Evolutionary conservation across 345 rosid genomes (phyloP).

Genomic region (Melaleuca quinquenervia): DNA sequence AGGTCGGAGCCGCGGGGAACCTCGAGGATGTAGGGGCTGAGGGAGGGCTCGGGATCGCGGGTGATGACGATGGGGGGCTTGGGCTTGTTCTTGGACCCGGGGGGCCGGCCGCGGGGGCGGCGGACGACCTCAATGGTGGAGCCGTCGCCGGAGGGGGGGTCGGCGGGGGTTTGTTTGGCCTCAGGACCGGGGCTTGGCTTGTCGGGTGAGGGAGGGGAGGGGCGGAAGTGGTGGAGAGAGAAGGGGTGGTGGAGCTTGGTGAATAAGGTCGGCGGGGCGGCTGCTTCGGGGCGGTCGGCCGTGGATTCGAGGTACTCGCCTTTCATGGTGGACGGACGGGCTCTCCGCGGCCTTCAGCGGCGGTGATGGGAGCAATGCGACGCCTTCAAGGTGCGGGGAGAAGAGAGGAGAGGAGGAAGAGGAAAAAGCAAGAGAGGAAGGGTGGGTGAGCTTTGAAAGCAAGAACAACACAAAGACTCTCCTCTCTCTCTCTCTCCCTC

Average conservation of each 20-base stretch:
- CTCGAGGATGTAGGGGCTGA: constrained; percentile 91
- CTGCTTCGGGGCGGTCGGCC: constrained; percentile 7
- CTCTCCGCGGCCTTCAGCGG: neutral
- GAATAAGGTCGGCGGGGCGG: neutral
- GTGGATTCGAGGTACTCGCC: constrained; percentile 42
- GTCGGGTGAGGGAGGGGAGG: neutral
- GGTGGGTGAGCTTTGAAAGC: constrained; percentile 1
- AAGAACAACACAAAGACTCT: neutral
- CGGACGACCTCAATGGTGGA: constrained; percentile 67
- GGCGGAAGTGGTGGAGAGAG: neutral
- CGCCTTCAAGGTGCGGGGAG: neutral
- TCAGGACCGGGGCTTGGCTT: neutral
- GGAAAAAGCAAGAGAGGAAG: neutral
- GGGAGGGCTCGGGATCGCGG: constrained; percentile 53
- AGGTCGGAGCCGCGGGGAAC: constrained; percentile 66
- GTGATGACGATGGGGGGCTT: constrained; percentile 45
- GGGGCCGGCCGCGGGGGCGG: constrained; percentile 82
- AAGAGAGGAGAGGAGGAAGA: neutral
- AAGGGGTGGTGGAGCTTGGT: neutral
- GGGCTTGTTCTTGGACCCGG: constrained; percentile 86
- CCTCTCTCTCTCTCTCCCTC: neutral
- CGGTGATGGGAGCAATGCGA: neutral
- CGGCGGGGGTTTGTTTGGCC: neutral
- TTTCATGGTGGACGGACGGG: constrained; percentile 29
- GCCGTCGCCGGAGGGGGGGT: constrained; percentile 29